Evolutionary conservation across 2,329 filamentous ascomycete species (phyloP), one percentile per base, ranked within the genome.

Genomic region (Trematosphaeria pertusa): DNA sequence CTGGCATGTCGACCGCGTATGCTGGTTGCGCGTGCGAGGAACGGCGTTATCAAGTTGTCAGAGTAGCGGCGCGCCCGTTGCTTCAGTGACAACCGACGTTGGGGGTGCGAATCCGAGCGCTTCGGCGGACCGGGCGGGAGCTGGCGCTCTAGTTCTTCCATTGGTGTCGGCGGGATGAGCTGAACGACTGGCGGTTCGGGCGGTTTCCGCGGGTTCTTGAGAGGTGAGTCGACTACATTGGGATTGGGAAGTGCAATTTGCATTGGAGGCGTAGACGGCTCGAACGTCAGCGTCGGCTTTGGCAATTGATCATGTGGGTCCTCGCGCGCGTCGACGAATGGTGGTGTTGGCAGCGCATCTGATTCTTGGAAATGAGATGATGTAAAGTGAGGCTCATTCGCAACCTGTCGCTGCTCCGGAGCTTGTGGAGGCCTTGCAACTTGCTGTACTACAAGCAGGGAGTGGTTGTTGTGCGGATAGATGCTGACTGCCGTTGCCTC

Each of bases 391-490:
- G 44, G 33, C 26, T 50, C 58, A 17, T 54, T 45, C 0, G 57
- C 46, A 34, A 61, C 17, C 22, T 64, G 54, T 9, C 32, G 49
- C 9, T 46, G 43, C 14, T 60, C 60, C 6, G 52, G 48, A 18
- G 62, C 39, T 43, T 65, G 52, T 0, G 63, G 60, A 10, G 57
- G 55, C 3, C 67, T 64, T 5, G 71, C 62, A 12, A 65, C 46
- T 43, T 82, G 79, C 56, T 87, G 80, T n/a, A 87, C 80, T n/a
- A 87, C 68, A n/a, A 86, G 71, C 4, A 87, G 68, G 5, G 82
- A 86, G 33, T 82, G 73, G 54, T 87, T 87, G 65, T 84, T 83
- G 67, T 87, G 84, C 2, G 83, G 78, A 51, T 80, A 86, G 24
- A 86, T 78, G 48, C 76, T 81, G 11, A 87, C 76, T 9, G 81